Evolutionary conservation across 768 basidiomycete genomes (phyloP).

Genomic region (Pisolithus tinctorius): DNA sequence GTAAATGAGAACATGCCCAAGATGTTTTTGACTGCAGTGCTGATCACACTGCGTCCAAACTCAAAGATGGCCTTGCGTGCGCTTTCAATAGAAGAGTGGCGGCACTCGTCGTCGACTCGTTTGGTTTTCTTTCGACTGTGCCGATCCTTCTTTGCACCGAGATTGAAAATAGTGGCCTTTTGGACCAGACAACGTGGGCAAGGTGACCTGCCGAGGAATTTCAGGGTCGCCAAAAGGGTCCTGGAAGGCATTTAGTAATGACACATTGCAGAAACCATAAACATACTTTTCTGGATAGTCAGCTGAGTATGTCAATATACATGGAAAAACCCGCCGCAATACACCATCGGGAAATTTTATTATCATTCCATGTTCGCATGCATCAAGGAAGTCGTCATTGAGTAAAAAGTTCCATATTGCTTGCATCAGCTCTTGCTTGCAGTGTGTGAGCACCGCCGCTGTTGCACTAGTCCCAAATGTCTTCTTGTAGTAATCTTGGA

Average conservation of each 20-base stretch:
- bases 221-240: slow-evolving; percentile 12
- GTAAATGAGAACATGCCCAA: background rate
- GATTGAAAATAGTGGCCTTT: slow-evolving; percentile 3
- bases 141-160: slow-evolving; percentile 1
- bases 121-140: background rate
- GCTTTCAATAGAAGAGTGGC: background rate
- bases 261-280: background rate
- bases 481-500: slow-evolving; percentile 8
- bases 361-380: slow-evolving; percentile 15
- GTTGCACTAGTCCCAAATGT: background rate
- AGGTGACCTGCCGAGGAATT: slow-evolving; percentile 13
- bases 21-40: background rate
- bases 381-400: slow-evolving; percentile 16
- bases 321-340: slow-evolving; percentile 6
- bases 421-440: slow-evolving; percentile 18
- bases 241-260: slow-evolving; percentile 9
- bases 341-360: slow-evolving; percentile 18
- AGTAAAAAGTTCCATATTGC: slow-evolving; percentile 17
- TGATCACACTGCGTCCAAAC: background rate
- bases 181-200: slow-evolving; percentile 14
- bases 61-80: background rate
- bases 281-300: slow-evolving; percentile 30
- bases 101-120: background rate
- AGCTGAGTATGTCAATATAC: slow-evolving; percentile 20
- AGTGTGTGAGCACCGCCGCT: slow-evolving; percentile 6